Base-by-base conservation (phyloP, 768 basidiomycete species). In the Pulveroboletus sp. region DNA sequence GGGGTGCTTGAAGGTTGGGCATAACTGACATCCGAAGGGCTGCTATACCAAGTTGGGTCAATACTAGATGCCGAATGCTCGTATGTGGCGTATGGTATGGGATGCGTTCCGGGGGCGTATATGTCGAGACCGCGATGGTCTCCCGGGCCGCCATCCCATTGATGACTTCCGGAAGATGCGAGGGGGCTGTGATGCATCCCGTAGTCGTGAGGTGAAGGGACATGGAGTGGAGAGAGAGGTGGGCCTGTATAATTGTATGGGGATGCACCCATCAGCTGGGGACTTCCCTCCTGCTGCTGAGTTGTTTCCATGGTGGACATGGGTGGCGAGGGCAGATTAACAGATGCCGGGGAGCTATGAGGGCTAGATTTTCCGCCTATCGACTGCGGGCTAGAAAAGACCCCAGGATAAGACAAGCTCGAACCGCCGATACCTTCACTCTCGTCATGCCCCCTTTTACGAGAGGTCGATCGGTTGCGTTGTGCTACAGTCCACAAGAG, bases 341-440 rank as follows among this genome's bases (percentile, higher is more conserved):
- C 79, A 11, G 87, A 90, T 3, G 80, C 80, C 2, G 87, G 87
- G 12, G 87, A 90, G 62, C 87, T 85, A 57, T 87, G 86, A 8
- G 82, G 75, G 61, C 85, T 88, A 9, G 77, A 69, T 37, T 66
- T 76, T 11, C 74, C 64, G 24, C 69, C 68, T 14, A 70, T 62
- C 24, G 74, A 69, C 6, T 73, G 73, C 9, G 83, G 80, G 49
- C 78, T 79, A 5, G 80, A 73, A 57, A 83, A 83, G 28, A 76
- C 74, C 35, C 79, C 79, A 54, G 79, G 78, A 56, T 74, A 81
- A 11, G 69, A 59, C 47, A 70, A 54, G 24, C 47, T 60, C 28
- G 63, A 52, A 32, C 76, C 75, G 41, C 83, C 77, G 5, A 75
- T 63, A 39, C 70, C 70, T 45, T 82, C 81, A 33, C 74, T 74